phyloP scores from a whole-genome alignment of 129 eudicot species.

The Sambucus nigra region DNA sequence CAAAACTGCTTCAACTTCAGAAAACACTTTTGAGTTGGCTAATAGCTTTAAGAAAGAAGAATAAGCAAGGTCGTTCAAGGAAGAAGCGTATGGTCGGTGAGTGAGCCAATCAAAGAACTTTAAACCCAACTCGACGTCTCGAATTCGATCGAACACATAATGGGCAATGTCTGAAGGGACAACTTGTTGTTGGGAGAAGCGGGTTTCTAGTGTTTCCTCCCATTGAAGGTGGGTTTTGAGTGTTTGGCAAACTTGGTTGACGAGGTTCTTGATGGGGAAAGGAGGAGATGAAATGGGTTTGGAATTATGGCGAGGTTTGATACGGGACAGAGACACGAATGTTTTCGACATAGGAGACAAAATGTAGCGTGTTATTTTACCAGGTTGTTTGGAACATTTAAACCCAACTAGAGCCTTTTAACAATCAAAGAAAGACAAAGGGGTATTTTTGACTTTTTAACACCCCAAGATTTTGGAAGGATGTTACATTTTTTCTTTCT shows the following conservation, averaged over 20 bases:
- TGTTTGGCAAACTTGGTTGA: conserved; percentile 39
- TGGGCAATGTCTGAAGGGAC: conserved; percentile 79
- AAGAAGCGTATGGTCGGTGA: conserved; percentile 36
- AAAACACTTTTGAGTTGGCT: conserved; percentile 46
- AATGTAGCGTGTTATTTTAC: too few relatives aligned
- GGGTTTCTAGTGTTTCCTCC: conserved; percentile 60
- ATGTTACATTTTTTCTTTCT: too few relatives aligned
- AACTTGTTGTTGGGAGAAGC: conserved; percentile 32
- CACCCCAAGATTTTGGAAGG: too few relatives aligned
- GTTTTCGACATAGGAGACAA: conserved; percentile 90
- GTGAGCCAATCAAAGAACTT: conserved; percentile 54
- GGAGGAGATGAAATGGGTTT: conserved; percentile 19
- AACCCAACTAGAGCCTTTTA: too few relatives aligned
- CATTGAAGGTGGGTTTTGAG: conserved; percentile 48
- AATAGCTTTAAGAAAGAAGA: conserved; percentile 80
- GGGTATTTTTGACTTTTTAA: too few relatives aligned
- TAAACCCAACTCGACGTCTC: conserved; percentile 30
- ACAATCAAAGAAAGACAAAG: too few relatives aligned
- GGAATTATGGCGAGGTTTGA: conserved; percentile 48
- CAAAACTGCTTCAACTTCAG: conserved; percentile 42
- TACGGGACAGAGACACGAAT: conserved; percentile 55
- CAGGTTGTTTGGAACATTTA: too few relatives aligned
- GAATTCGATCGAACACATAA: conserved; percentile 70
- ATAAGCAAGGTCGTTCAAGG: conserved; percentile 61
- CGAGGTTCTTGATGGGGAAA: conserved; percentile 23